Percentiles rank a stretch among this genome's conserved stretches.
These are phyloP conservation scores for Globisporangium carolinianum DNA, from an alignment of 352 stramenopile species.

Conservation along the genomic window DNA sequence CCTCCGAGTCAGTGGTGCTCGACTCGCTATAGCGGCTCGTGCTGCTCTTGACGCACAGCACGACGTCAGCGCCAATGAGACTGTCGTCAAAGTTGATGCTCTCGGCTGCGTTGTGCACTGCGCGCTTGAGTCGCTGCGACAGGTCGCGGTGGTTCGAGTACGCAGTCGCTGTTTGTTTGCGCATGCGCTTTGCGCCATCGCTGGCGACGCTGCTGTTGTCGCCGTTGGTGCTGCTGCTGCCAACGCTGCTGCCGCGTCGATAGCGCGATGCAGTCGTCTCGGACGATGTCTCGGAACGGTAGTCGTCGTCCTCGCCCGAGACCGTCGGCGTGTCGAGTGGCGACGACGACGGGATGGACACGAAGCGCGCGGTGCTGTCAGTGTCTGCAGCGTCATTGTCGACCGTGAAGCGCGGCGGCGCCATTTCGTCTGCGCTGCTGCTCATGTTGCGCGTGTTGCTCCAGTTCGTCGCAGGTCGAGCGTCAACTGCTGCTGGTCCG, in stretches of 20 bases:
- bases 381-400: not conserved
- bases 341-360: conserved; percentile 19
- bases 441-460: not conserved
- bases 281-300: conserved; percentile 67
- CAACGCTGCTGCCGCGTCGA: not conserved
- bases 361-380: not conserved
- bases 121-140: conserved; percentile 47
- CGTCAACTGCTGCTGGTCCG: too few relatives aligned
- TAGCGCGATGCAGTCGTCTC: conserved; percentile 31
- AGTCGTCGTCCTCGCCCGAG: conserved; percentile 74
- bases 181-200: conserved; percentile 4
- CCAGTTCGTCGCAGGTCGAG: too few relatives aligned
- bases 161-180: conserved; percentile 31
- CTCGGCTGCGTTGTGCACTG: conserved; percentile 21
- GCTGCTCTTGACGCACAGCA: conserved; percentile 44
- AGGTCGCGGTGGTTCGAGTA: conserved; percentile 68
- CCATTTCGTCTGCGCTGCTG: not conserved
- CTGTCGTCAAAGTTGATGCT: conserved; percentile 39
- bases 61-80: conserved; percentile 64
- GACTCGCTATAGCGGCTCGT: conserved; percentile 3
- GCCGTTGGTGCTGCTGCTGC: not conserved
- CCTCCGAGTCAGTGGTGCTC: not conserved
- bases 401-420: not conserved
- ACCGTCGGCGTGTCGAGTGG: conserved; percentile 41
- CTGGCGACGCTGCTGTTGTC: not conserved